A percentile compares a stretch with the other conserved stretches of the same genome.
These are phyloP conservation scores for Solanum habrochaites DNA, from an alignment of 257 asterid species.

Conservation along the genomic window DNA sequence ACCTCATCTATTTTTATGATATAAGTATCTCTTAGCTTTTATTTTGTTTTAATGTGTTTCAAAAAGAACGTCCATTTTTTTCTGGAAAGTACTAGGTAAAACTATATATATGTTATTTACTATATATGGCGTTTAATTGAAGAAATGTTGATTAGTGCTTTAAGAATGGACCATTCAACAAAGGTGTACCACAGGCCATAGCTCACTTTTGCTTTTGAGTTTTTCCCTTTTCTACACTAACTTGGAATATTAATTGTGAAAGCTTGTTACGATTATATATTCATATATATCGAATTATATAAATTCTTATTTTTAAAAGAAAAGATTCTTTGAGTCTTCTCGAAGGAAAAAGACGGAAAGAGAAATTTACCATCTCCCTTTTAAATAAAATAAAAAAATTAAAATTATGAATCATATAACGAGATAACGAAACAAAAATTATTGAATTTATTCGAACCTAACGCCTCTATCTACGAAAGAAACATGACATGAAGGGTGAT, in stretches of 20 bases:
- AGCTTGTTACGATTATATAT: too few relatives aligned
- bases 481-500: background rate
- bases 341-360: background rate
- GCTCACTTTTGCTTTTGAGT: background rate
- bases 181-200: background rate
- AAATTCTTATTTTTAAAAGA: background rate
- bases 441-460: background rate
- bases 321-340: background rate
- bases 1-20: too few relatives aligned
- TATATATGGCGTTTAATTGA: background rate
- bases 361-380: background rate
- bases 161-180: background rate
- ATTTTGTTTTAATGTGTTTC: too few relatives aligned
- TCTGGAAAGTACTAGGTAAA: background rate
- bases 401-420: accelerated
- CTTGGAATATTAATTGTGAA: background rate
- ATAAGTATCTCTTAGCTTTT: too few relatives aligned
- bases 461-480: too few relatives aligned
- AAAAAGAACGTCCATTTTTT: too few relatives aligned
- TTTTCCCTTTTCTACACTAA: background rate
- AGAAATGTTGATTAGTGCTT: background rate
- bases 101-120: too few relatives aligned
- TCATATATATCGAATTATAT: background rate
- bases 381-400: background rate
- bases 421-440: background rate